Evolutionary conservation across 2,329 filamentous ascomycete genomes (phyloP).

Genomic region (Ophioceras dolichostomum): DNA sequence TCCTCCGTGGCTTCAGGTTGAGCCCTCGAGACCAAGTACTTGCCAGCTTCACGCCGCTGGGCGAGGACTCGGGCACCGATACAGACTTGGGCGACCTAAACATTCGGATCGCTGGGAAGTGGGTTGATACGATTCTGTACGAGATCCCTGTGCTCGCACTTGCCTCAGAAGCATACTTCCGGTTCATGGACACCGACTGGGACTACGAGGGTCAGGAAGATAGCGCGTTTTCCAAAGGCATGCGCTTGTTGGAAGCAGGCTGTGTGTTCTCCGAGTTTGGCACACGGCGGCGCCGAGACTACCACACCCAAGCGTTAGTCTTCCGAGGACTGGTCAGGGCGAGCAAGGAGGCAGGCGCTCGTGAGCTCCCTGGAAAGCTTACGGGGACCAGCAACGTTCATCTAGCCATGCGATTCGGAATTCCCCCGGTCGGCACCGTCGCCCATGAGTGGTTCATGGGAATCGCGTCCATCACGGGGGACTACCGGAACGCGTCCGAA

Average conservation of each 20-base stretch:
- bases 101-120: constrained; percentile 67
- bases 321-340: constrained; percentile 77
- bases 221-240: constrained; percentile 71
- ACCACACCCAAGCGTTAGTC: constrained; percentile 87
- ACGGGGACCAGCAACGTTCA: constrained; percentile 94
- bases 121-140: constrained; percentile 94
- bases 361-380: constrained; percentile 53
- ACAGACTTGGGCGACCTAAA: constrained; percentile 62
- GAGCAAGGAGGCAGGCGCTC: constrained; percentile 52
- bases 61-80: constrained; percentile 46
- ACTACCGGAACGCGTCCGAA: constrained; percentile 79
- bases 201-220: constrained; percentile 77
- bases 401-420: constrained; percentile 83
- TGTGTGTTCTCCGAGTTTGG: constrained; percentile 94
- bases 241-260: constrained; percentile 63
- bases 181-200: constrained; percentile 92
- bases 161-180: constrained; percentile 94
- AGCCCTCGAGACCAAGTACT: constrained; percentile 70
- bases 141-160: constrained; percentile 90
- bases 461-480: constrained; percentile 76
- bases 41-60: constrained; percentile 49
- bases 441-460: constrained; percentile 99
- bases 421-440: constrained; percentile 73
- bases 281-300: constrained; percentile 77
- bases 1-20: constrained; percentile 70